These are phyloP conservation scores for Trichoderma afroharzianum DNA, from an alignment of 2,329 filamentous ascomycete genomes.

Conservation along the genomic window DNA sequence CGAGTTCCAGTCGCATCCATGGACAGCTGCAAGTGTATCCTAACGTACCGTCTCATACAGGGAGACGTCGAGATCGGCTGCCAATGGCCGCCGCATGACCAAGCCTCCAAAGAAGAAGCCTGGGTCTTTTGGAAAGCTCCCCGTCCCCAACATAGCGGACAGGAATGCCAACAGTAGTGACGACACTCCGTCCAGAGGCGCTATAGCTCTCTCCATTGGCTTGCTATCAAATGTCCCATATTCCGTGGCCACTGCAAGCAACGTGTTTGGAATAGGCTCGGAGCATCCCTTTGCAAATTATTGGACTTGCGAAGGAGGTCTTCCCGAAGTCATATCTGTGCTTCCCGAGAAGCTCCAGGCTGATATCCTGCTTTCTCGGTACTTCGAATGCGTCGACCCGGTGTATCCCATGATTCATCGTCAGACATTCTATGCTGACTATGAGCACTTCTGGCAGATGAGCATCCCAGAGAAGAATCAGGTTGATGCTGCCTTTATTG, in stretches of 20 bases:
- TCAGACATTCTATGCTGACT: slow-evolving; percentile 72
- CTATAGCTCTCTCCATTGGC: slow-evolving; percentile 54
- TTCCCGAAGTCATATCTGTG: slow-evolving; percentile 71
- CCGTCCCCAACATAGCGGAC: slow-evolving; percentile 55
- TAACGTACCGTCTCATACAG: slow-evolving; percentile 33
- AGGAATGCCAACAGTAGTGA: slow-evolving; percentile 45
- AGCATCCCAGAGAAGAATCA: slow-evolving; percentile 52
- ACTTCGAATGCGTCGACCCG: slow-evolving; percentile 71
- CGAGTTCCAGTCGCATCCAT: background rate
- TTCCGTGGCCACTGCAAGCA: slow-evolving; percentile 66
- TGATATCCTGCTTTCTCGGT: slow-evolving; percentile 62
- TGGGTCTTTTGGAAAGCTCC: slow-evolving; percentile 35
- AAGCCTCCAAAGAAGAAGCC: slow-evolving; percentile 54
- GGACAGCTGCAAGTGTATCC: background rate
- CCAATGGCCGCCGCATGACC: slow-evolving; percentile 54
- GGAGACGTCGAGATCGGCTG: slow-evolving; percentile 53
- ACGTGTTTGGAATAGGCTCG: slow-evolving; percentile 76
- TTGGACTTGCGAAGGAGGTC: slow-evolving; percentile 74
- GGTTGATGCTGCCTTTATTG: slow-evolving; percentile 66
- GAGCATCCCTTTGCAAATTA: slow-evolving; percentile 81
- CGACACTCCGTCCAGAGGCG: slow-evolving; percentile 45
- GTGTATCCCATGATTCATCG: slow-evolving; percentile 78
- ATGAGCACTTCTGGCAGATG: slow-evolving; percentile 73
- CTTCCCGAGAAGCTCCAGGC: slow-evolving; percentile 73
- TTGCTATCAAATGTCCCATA: slow-evolving; percentile 71